Evolutionary conservation across 352 stramenopile species (phyloP).

Genomic region (Bremia lactucae): DNA sequence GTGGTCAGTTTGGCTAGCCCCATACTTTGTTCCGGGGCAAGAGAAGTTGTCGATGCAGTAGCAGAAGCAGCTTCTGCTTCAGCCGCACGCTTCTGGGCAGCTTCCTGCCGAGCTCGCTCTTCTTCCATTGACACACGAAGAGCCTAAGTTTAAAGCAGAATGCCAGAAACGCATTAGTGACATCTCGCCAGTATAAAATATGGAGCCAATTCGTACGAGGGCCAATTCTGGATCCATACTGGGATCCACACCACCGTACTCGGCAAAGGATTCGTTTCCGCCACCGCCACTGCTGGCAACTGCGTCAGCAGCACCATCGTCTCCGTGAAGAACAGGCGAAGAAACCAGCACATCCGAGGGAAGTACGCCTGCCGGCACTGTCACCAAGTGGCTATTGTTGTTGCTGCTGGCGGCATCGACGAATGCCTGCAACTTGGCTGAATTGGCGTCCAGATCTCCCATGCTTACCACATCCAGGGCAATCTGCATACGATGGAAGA

Average conservation of each 20-base stretch:
- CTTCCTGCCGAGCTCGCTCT: constrained; percentile 92
- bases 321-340: constrained; percentile 89
- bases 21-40: neutral
- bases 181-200: too few relatives aligned
- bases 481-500: constrained; percentile 43
- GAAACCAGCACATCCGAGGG: constrained; percentile 96
- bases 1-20: constrained; percentile 41
- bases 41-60: constrained; percentile 21
- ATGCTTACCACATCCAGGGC: constrained; percentile 97
- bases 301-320: constrained; percentile 52
- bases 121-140: constrained; percentile 98
- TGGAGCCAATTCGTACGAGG: constrained; percentile 87
- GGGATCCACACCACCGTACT: constrained; percentile 95
- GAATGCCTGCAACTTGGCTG: constrained; percentile 82
- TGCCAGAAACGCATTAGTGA: constrained; percentile 3
- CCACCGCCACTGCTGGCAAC: constrained; percentile 18
- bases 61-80: constrained; percentile 66
- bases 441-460: constrained; percentile 90
- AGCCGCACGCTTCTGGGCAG: constrained; percentile 83
- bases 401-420: constrained; percentile 91
- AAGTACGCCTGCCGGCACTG: constrained; percentile 92
- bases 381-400: constrained; percentile 93
- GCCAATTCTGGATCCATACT: constrained; percentile 98
- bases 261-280: constrained; percentile 73
- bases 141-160: constrained; percentile 24